Evolutionary conservation across 129 eudicot genomes (phyloP).

Genomic region (Calendula officinalis): DNA sequence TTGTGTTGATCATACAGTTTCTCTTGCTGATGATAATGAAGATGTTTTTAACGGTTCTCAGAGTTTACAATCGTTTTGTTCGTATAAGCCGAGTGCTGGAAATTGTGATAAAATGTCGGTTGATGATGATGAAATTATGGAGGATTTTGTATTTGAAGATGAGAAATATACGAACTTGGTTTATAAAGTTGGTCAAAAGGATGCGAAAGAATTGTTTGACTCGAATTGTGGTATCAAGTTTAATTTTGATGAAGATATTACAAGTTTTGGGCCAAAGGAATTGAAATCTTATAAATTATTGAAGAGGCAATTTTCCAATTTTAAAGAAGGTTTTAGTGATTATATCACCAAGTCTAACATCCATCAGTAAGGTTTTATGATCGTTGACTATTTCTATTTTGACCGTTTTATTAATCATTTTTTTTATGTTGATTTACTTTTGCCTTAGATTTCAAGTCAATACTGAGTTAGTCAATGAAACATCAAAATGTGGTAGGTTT

Average conservation of each 20-base stretch:
- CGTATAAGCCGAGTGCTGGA: constrained; percentile 43
- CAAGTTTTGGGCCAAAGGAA: constrained; percentile 32
- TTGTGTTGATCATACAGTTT: constrained; percentile 38
- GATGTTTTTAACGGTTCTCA: constrained; percentile 19
- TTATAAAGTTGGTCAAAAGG: not conserved
- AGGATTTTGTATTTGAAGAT: constrained; percentile 26
- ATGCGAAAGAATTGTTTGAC: not conserved
- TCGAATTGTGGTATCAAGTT: constrained; percentile 40
- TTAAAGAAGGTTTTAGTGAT: constrained; percentile 36
- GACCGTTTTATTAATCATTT: too few relatives aligned
- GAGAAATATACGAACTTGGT: constrained; percentile 12
- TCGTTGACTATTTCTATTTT: too few relatives aligned
- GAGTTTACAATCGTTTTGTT: constrained; percentile 22
- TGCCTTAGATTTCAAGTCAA: too few relatives aligned
- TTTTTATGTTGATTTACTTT: too few relatives aligned
- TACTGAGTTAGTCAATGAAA: too few relatives aligned
- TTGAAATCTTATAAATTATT: constrained; percentile 28
- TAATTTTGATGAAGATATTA: constrained; percentile 28
- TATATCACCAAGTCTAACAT: constrained; percentile 12
- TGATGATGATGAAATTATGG: not conserved
- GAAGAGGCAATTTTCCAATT: constrained; percentile 39
- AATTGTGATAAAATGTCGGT: not conserved
- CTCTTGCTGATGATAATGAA: constrained; percentile 64
- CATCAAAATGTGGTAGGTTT: too few relatives aligned
- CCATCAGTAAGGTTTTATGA: not conserved